These are phyloP conservation scores for Thermomucor indicae-seudaticae DNA, from an alignment of 371 early-diverging fungal genomes.

Conservation along the genomic window DNA sequence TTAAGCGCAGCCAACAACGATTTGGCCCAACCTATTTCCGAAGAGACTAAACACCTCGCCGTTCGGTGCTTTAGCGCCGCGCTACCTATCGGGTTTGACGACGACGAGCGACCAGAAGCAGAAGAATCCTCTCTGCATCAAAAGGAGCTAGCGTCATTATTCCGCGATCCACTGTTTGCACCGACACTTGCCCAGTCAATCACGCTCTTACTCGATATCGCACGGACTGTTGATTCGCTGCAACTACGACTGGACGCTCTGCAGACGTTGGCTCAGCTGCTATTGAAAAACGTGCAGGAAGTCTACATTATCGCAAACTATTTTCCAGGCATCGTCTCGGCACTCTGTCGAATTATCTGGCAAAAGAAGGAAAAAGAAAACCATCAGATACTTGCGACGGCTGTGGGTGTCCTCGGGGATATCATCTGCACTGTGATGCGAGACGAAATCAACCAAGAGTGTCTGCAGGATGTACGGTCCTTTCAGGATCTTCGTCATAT, in stretches of 20 bases:
- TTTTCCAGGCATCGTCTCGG: constrained; percentile 44
- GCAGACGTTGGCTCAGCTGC: constrained; percentile 17
- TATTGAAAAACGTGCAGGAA: constrained; percentile 29
- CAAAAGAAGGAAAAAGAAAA: constrained; percentile 46
- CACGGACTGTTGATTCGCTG: constrained; percentile 28
- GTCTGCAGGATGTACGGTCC: constrained; percentile 11
- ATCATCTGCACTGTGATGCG: constrained; percentile 29
- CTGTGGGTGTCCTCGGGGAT: constrained; percentile 33
- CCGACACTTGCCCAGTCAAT: not conserved
- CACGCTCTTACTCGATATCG: constrained; percentile 13
- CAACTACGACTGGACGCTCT: constrained; percentile 37
- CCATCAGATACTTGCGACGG: constrained; percentile 35
- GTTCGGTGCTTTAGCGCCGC: constrained; percentile 30
- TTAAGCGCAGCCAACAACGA: not conserved
- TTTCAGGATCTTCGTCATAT: constrained; percentile 20
- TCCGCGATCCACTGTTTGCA: not conserved
- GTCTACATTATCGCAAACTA: constrained; percentile 28
- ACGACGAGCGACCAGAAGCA: not conserved
- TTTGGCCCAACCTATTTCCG: constrained; percentile 10
- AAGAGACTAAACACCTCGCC: constrained; percentile 34
- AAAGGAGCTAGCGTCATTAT: constrained; percentile 10
- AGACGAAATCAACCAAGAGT: constrained; percentile 24
- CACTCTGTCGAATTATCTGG: constrained; percentile 29
- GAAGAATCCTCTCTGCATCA: not conserved
- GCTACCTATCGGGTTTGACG: constrained; percentile 11